Base-by-base conservation (phyloP, 1,284 basidiomycete species). In the Marasmius tenuissimus region DNA sequence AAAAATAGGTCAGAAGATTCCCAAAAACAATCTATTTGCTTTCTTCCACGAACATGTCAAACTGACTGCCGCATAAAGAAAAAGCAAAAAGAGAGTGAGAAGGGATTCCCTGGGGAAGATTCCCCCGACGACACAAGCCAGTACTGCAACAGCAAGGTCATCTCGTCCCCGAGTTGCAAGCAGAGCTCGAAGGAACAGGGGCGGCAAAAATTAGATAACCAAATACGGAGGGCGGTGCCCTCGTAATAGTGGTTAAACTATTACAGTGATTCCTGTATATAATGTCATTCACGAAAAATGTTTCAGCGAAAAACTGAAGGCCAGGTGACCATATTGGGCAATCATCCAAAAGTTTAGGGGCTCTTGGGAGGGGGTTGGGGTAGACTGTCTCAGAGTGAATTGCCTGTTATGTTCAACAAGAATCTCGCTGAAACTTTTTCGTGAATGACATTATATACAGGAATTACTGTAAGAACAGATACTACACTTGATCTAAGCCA, bases 401-500 rank as follows among this genome's bases (percentile, higher is more conserved):
- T n/a, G n/a, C n/a, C n/a, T n/a, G n/a, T n/a, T n/a, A n/a, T n/a
- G n/a, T n/a, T n/a, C n/a, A n/a, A n/a, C n/a, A n/a, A n/a, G n/a
- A n/a, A n/a, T n/a, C n/a, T n/a, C n/a, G n/a, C n/a, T n/a, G n/a
- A n/a, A n/a, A n/a, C n/a, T n/a, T n/a, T n/a, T n/a, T n/a, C n/a
- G n/a, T n/a, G n/a, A n/a, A n/a, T n/a, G n/a, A n/a, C n/a, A n/a
- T n/a, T n/a, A n/a, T n/a, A n/a, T n/a, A n/a, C n/a, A n/a, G n/a
- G n/a, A n/a, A n/a, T n/a, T n/a, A n/a, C n/a, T n/a, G n/a, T n/a
- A 89, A 91, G 88, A 90, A 91, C 88, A 91, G 88, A 91, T 92
- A 92, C 92, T 92, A 93, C 91, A 93, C 91, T 93, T 93, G 91
- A 92, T 92, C 91, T 91, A 94, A 92, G 89, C 91, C 91, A 91